These are phyloP conservation scores for Sporisorium iseilematis-ciliati DNA, from an alignment of 1,284 basidiomycete species.

Conservation along the genomic window DNA sequence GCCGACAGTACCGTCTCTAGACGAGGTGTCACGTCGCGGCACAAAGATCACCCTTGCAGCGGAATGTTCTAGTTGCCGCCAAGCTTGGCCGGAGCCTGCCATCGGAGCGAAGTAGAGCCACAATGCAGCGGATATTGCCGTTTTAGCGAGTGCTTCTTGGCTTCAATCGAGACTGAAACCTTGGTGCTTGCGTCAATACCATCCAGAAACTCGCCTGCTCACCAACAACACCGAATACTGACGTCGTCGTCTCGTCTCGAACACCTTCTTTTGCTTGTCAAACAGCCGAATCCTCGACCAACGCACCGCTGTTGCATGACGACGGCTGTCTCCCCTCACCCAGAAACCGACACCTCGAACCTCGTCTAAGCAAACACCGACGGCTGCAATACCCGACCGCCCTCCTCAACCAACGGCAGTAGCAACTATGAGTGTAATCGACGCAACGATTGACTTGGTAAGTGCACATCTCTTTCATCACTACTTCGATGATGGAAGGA, in stretches of 20 bases:
- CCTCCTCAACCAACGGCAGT: background rate
- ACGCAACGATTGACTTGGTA: constrained; percentile 19
- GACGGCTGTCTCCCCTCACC: constrained; percentile 18
- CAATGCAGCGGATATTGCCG: background rate
- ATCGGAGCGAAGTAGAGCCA: background rate
- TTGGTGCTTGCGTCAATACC: constrained; percentile 1
- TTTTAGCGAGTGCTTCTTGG: too few relatives aligned
- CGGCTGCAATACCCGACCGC: background rate
- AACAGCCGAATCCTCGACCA: background rate
- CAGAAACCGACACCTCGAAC: background rate
- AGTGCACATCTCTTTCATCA: constrained; percentile 5
- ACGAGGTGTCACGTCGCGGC: background rate
- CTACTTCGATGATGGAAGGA: constrained; percentile 14
- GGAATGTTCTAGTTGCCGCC: background rate
- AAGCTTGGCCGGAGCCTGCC: background rate
- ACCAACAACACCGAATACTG: background rate
- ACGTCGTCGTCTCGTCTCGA: background rate
- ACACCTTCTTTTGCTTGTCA: background rate
- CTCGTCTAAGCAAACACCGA: background rate
- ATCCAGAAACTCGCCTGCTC: background rate
- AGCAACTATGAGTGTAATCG: constrained; percentile 12
- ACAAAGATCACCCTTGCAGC: background rate
- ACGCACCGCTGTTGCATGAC: constrained; percentile 10
- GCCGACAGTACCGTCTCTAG: background rate
- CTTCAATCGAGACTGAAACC: background rate